Conservation (phyloP, 2,329 filamentous ascomycete genomes). For the Byssoonygena ceratinophila region DNA sequence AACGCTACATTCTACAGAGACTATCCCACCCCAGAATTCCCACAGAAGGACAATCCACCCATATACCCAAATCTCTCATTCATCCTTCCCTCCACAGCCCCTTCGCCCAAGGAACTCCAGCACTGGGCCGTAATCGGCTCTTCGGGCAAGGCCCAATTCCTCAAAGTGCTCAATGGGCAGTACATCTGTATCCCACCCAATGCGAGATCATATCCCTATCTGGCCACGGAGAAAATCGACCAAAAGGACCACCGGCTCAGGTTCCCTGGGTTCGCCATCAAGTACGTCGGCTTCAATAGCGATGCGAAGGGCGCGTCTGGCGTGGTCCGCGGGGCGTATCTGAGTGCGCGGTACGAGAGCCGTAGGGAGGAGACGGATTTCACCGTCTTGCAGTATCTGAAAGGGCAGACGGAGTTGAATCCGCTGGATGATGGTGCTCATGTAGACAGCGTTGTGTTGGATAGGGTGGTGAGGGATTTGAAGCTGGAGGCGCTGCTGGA, state of each 20-base stretch:
- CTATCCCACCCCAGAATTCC: conserved; percentile 48
- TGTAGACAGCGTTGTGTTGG: conserved; percentile 44
- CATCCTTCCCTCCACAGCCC: conserved; percentile 43
- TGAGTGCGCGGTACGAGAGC: conserved; percentile 85
- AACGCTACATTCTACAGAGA: conserved; percentile 76
- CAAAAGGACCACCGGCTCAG: conserved; percentile 42
- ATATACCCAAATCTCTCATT: conserved; percentile 65
- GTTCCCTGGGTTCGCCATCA: conserved; percentile 58
- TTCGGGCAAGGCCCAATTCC: conserved; percentile 68
- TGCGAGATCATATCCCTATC: conserved; percentile 67
- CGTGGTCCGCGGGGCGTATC: conserved; percentile 57
- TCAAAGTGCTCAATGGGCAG: conserved; percentile 66
- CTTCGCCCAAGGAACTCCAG: conserved; percentile 30
- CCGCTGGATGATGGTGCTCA: conserved; percentile 46
- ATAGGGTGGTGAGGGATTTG: conserved; percentile 58
- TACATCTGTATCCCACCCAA: conserved; percentile 64
- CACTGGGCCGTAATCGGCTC: conserved; percentile 81
- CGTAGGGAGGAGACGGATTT: conserved; percentile 79
- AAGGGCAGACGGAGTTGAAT: conserved; percentile 75
- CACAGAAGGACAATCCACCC: conserved; percentile 51
- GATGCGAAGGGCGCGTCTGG: conserved; percentile 46
- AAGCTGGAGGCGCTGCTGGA: conserved; percentile 58
- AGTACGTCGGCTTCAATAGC: conserved; percentile 82
- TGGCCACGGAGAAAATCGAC: conserved; percentile 53
- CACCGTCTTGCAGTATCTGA: conserved; percentile 67